Evolutionary conservation across 1,139 yeast species (phyloP).

Genomic region (Yamadazyma sp.): DNA sequence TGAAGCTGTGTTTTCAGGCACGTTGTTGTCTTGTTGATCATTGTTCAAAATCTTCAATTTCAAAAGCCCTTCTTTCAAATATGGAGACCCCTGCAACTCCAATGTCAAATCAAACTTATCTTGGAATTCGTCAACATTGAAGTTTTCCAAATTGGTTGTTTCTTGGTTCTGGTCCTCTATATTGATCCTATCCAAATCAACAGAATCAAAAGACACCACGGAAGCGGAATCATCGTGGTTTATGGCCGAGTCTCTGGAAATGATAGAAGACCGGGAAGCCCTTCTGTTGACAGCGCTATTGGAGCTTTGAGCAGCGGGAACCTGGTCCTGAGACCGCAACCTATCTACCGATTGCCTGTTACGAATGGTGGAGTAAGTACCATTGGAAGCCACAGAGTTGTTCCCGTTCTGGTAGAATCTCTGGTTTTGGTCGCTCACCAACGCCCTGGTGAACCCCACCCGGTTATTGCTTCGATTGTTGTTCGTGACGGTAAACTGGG

Average conservation of each 20-base stretch:
- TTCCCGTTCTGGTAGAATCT: slow-evolving; percentile 25
- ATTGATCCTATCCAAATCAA: slow-evolving; percentile 22
- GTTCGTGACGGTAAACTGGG: slow-evolving; percentile 26
- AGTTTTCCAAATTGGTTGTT: slow-evolving; percentile 30
- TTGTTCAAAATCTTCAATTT: slow-evolving; percentile 48
- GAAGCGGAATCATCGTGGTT: slow-evolving; percentile 37
- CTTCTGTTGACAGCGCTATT: slow-evolving; percentile 24
- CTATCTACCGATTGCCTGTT: slow-evolving; percentile 34
- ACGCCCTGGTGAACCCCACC: slow-evolving; percentile 47
- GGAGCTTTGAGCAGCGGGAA: background rate
- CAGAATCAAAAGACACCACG: slow-evolving; percentile 38
- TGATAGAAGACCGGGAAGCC: slow-evolving; percentile 37
- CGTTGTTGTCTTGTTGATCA: slow-evolving; percentile 36
- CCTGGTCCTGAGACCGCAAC: slow-evolving; percentile 17
- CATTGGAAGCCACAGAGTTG: slow-evolving; percentile 22
- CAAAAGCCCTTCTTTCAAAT: slow-evolving; percentile 75
- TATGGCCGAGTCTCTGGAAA: slow-evolving; percentile 22
- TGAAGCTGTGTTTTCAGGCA: slow-evolving; percentile 19
- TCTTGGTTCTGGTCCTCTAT: slow-evolving; percentile 15
- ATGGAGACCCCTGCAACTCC: slow-evolving; percentile 73
- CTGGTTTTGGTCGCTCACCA: slow-evolving; percentile 32
- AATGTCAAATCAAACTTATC: slow-evolving; percentile 59
- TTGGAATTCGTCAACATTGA: slow-evolving; percentile 43
- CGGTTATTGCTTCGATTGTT: slow-evolving; percentile 18
- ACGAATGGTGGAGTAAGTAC: slow-evolving; percentile 19